Conservation (phyloP, 495 filamentous ascomycete species). For the Aspergillus egyptiacus region DNA sequence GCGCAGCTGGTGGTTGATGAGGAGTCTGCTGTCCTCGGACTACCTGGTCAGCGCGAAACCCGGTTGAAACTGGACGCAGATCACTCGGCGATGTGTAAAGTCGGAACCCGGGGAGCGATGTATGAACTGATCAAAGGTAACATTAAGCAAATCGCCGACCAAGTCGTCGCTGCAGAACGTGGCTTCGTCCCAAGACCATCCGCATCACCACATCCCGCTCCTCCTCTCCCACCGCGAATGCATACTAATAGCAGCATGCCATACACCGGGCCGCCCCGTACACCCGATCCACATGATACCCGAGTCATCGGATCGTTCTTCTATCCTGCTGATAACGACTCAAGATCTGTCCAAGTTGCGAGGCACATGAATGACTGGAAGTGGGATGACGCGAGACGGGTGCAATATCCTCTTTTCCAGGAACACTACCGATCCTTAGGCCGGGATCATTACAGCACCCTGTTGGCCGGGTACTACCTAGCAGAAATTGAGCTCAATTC, state of each 20-base stretch:
- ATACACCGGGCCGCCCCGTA: constrained; percentile 20
- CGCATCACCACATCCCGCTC: constrained; percentile 12
- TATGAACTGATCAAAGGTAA: constrained; percentile 37
- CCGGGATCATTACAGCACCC: constrained; percentile 31
- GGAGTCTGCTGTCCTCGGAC: constrained; percentile 34
- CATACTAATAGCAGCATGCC: constrained; percentile 30
- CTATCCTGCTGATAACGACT: constrained; percentile 25
- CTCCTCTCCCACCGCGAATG: constrained; percentile 31
- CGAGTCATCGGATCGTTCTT: constrained; percentile 21
- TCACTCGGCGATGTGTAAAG: constrained; percentile 38
- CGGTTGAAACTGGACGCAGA: constrained; percentile 38
- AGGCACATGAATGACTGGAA: constrained; percentile 26
- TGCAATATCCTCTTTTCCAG: constrained; percentile 36
- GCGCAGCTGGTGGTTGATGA: constrained; percentile 35
- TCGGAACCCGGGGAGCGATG: constrained; percentile 29
- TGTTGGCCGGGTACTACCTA: constrained; percentile 28
- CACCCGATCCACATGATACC: constrained; percentile 9
- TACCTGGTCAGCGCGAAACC: constrained; percentile 34
- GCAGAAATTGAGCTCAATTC: constrained; percentile 29
- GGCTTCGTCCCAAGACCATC: constrained; percentile 30
- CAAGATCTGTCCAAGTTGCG: constrained; percentile 26
- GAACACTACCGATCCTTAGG: constrained; percentile 30
- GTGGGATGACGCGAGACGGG: constrained; percentile 30
- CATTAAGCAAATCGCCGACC: constrained; percentile 34
- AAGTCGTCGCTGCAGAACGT: constrained; percentile 29